Evolutionary conservation across 2,329 filamentous ascomycete genomes (phyloP).

Genomic region (Sporothrix protearum): DNA sequence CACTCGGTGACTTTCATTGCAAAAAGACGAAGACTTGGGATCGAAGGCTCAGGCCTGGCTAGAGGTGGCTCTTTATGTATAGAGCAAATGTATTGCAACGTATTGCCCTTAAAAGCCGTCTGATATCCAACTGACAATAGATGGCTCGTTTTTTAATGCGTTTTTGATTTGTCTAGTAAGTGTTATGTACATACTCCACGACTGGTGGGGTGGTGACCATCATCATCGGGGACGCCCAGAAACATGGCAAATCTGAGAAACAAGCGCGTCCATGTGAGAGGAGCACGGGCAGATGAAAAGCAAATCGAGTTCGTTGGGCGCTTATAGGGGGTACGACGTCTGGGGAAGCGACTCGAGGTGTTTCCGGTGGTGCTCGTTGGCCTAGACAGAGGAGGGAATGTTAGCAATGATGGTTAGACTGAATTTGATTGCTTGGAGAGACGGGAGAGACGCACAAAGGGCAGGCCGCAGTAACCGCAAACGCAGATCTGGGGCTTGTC

Average conservation of each 20-base stretch:
- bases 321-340: conserved; percentile 71
- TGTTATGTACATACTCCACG: conserved; percentile 14
- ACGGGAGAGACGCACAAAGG: conserved; percentile 66
- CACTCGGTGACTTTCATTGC: background rate
- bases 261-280: background rate
- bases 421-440: background rate
- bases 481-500: conserved; percentile 88
- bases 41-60: too few species aligned
- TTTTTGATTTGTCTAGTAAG: background rate
- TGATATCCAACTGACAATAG: background rate
- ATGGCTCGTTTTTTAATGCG: background rate
- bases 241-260: conserved; percentile 2
- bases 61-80: too few species aligned
- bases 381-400: conserved; percentile 50
- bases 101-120: background rate
- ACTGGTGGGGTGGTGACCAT: background rate
- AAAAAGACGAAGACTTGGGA: background rate
- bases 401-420: background rate
- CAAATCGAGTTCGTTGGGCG: background rate
- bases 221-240: background rate
- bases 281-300: background rate
- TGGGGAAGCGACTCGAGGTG: conserved; percentile 77
- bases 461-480: conserved; percentile 91
- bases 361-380: conserved; percentile 81
- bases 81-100: too few species aligned